A percentile compares a stretch with the other conserved stretches of the same genome.
These are phyloP conservation scores for Coemansia sp. DNA, from an alignment of 192 early-diverging fungal species.

Conservation along the genomic window DNA sequence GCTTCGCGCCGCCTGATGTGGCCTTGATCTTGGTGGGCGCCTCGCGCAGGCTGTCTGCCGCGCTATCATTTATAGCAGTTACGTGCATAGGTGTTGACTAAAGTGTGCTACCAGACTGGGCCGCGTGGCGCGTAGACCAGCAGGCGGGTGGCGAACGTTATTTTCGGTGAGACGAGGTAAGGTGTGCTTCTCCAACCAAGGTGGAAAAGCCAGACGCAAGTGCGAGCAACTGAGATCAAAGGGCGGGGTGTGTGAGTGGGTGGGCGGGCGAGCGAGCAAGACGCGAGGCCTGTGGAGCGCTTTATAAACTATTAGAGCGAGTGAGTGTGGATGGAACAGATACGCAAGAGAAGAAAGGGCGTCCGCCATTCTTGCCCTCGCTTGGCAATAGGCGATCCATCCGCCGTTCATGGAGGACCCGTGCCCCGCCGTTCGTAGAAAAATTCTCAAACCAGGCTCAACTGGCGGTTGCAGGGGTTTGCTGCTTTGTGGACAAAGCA, in stretches of 20 bases:
- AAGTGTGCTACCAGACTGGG: neutral
- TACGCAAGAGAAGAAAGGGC: neutral
- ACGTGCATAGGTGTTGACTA: neutral
- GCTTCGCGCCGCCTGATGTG: slow-evolving; percentile 10
- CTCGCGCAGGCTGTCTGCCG: neutral
- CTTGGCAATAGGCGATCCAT: neutral
- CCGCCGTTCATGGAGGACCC: neutral
- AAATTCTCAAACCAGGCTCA: neutral
- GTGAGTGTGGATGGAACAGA: neutral
- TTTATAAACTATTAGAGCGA: neutral
- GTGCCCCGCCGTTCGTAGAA: neutral
- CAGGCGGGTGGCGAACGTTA: neutral
- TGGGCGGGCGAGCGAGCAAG: neutral
- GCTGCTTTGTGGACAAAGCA: neutral
- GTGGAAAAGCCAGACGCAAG: slow-evolving; percentile 1
- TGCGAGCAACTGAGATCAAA: neutral
- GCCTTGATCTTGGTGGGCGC: neutral
- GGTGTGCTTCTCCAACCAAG: neutral
- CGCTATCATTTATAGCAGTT: neutral
- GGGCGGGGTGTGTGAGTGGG: neutral
- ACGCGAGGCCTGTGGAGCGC: neutral
- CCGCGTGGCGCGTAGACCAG: slow-evolving; percentile 3
- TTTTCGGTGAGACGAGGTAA: neutral
- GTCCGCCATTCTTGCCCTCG: neutral
- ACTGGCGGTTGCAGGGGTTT: neutral